These are phyloP conservation scores for Mrakia frigida DNA, from an alignment of 768 basidiomycete genomes.

Conservation along the genomic window DNA sequence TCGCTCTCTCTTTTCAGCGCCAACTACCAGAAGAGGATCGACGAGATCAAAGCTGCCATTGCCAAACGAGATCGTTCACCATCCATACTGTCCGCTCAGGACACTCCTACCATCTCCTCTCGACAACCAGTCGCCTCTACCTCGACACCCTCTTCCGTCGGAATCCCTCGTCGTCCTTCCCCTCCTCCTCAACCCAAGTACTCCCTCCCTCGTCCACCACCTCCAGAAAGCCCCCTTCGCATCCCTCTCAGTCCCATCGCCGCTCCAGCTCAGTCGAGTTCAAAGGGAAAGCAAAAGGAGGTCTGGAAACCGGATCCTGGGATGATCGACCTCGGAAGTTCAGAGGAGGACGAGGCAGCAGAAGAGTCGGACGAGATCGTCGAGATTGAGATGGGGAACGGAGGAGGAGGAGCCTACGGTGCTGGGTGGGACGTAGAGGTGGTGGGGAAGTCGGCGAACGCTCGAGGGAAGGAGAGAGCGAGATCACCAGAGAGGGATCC, in stretches of 20 bases:
- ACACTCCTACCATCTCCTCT: neutral
- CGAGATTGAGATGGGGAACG: constrained; percentile 14
- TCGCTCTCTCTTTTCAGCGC: neutral
- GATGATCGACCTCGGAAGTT: neutral
- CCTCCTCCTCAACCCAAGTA: neutral
- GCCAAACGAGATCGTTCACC: neutral
- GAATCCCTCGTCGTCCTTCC: neutral
- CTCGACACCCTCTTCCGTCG: neutral
- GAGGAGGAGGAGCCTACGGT: neutral
- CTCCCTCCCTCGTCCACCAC: neutral
- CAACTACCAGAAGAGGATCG: constrained; percentile 8
- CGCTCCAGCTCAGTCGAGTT: neutral
- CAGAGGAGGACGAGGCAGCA: constrained; percentile 12
- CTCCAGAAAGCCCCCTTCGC: neutral
- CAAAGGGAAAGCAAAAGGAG: constrained; percentile 8
- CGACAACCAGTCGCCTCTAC: neutral
- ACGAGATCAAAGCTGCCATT: constrained; percentile 11
- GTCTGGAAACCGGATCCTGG: neutral
- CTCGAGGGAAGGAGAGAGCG: constrained; percentile 4
- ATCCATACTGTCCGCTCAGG: neutral
- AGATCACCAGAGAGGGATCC: neutral
- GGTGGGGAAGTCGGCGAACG: neutral
- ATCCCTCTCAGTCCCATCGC: constrained; percentile 12
- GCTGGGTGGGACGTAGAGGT: neutral
- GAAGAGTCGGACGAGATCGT: constrained; percentile 13